Conservation (phyloP, 306 rosid species). For the Vigna mungo region DNA sequence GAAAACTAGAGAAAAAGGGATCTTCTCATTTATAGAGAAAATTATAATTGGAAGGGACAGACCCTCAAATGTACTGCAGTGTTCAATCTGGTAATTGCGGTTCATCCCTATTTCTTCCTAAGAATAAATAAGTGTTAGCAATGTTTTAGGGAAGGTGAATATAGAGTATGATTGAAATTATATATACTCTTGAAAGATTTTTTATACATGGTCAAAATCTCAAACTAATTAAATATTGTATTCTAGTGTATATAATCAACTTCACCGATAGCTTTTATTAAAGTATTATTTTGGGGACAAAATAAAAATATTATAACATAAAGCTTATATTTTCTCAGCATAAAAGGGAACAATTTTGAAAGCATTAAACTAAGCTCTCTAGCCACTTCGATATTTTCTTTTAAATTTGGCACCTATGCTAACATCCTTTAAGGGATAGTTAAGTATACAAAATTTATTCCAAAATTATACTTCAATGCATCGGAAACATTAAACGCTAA, state of each 20-base stretch:
- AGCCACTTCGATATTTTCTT: background rate
- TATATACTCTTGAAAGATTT: slow-evolving; percentile 7
- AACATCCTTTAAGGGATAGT: background rate
- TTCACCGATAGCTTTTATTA: background rate
- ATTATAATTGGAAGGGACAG: background rate
- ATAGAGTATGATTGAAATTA: slow-evolving; percentile 4
- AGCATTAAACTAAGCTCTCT: slow-evolving; percentile 13
- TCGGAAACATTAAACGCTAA: background rate
- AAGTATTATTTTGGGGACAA: background rate
- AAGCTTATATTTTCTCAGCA: slow-evolving; percentile 33
- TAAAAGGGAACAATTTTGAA: background rate
- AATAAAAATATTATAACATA: slow-evolving; percentile 27
- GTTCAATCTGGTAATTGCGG: background rate
- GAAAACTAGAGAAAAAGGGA: background rate
- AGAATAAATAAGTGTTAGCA: slow-evolving; percentile 24
- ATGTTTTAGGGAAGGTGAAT: slow-evolving; percentile 9
- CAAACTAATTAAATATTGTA: slow-evolving; percentile 1
- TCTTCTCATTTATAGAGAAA: background rate
- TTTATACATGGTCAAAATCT: background rate
- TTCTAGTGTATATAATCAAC: background rate
- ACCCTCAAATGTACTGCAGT: background rate
- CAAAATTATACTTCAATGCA: background rate
- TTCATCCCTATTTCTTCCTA: background rate
- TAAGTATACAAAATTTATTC: background rate
- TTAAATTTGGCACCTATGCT: background rate